Base-by-base conservation (phyloP, 169 alveolate species). In the Cryptosporidium muris region DNA sequence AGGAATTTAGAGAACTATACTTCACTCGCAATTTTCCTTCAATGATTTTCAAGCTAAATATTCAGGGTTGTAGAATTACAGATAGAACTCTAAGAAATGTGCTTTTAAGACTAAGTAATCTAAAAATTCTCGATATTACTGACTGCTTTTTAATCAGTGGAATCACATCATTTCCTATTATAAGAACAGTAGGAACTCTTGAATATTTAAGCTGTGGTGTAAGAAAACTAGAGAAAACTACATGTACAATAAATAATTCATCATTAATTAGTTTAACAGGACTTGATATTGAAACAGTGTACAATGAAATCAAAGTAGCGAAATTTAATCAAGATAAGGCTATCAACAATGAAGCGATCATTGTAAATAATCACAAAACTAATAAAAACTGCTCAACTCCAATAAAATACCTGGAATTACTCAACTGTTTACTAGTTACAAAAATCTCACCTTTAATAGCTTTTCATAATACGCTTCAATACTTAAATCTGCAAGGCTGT, bases 401-500 rank as follows among this genome's bases (percentile, higher is more conserved):
- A 4, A 16, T 74, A 34, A 5, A 25, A 43, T 49, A 74, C 9
- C 36, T 74, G 11, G 85, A 74, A 62, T 38, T 74, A 2, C 9
- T 43, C 38, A 74, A 74, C 16, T 74, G 68, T 45, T 2, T 34
- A 5, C 37, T 43, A 2, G 60, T 74, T 1, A 74, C 62, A 16
- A 74, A 74, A 64, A 14, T 74, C 9, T 58, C 68, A 42, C 36
- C n/a, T 58, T 40, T 74, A 36, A 56, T 8, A 42, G 56, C 40
- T 40, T 58, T 4, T 42, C 49, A 51, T 45, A n/a, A 47, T 40
- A 74, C 40, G 43, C 14, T 58, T 60, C 74, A 74, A 74, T 74
- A 74, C 47, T 60, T 74, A 34, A 60, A 74, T 58, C 45, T 74
- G 16, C 54, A 51, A 9, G 85, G 85, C 1, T 74, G 85, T 11